A percentile compares a stretch with the other conserved stretches of the same genome.
Conservation (phyloP, 345 rosid species). For the Triadica sebifera region DNA sequence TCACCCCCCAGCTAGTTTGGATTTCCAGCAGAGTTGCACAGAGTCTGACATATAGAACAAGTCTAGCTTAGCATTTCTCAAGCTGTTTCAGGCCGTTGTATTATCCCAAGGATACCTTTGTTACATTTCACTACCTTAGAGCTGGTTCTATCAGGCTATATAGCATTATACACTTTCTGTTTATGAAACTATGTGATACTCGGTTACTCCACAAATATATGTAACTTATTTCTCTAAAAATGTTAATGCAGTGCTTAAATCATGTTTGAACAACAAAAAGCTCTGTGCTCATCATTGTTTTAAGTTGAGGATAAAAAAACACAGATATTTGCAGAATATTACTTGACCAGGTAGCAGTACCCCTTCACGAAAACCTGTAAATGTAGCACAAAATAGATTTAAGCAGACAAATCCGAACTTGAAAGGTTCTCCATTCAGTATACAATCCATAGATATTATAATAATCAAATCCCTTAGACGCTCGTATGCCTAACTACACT, state of each 20-base stretch:
- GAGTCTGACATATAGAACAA: not conserved
- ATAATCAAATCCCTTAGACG: not conserved
- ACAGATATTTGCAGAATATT: not conserved
- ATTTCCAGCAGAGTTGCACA: not conserved
- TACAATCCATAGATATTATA: too few relatives aligned
- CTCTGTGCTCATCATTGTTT: not conserved
- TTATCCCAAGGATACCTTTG: not conserved
- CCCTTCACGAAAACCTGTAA: not conserved
- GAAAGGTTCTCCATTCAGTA: too few relatives aligned
- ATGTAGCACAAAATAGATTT: too few relatives aligned
- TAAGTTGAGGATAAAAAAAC: not conserved
- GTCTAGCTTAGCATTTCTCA: not conserved
- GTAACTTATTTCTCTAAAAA: not conserved
- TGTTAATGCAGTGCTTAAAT: not conserved
- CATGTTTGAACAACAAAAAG: not conserved
- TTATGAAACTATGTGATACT: not conserved
- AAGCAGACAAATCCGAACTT: too few relatives aligned
- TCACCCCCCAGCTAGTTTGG: too few relatives aligned
- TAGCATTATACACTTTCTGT: not conserved
- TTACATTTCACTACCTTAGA: not conserved
- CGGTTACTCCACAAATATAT: not conserved
- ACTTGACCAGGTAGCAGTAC: not conserved
- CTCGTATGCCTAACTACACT: not conserved
- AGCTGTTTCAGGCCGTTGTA: not conserved
- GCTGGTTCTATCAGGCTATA: not conserved